phyloP scores from a whole-genome alignment of 768 basidiomycete genomes.

The Nidularia pulvinata region DNA sequence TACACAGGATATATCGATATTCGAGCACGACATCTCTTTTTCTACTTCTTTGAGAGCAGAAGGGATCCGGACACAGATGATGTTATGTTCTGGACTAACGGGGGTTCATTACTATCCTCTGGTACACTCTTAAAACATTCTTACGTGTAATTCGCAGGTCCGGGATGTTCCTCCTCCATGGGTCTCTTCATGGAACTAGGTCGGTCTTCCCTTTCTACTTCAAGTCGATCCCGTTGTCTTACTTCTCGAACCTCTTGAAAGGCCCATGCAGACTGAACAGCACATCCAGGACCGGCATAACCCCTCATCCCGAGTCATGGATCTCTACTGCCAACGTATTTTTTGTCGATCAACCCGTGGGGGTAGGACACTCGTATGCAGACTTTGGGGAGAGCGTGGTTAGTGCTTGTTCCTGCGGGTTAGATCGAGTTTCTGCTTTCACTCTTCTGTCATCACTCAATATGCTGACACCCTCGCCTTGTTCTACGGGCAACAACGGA shows the following conservation, averaged over 20 bases:
- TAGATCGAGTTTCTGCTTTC: too few relatives aligned
- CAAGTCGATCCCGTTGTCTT: neutral
- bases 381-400: constrained; percentile 64
- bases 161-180: constrained; percentile 41
- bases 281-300: constrained; percentile 28
- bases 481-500: constrained; percentile 40
- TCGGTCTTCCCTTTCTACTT: constrained; percentile 23
- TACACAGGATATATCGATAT: constrained; percentile 3
- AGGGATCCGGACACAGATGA: constrained; percentile 41
- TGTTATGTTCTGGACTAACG: constrained; percentile 49
- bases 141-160: constrained; percentile 23
- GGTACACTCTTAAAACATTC: neutral
- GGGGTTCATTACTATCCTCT: constrained; percentile 26
- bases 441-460: constrained; percentile 9
- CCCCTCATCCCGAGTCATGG: constrained; percentile 63
- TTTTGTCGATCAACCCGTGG: constrained; percentile 63
- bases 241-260: too few relatives aligned
- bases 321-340: constrained; percentile 66
- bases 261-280: too few relatives aligned
- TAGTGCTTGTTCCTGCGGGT: neutral
- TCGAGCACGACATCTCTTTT: constrained; percentile 22
- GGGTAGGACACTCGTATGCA: constrained; percentile 63
- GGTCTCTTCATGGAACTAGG: constrained; percentile 79
- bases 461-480: neutral
- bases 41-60: constrained; percentile 62